Conservation (phyloP, 2,329 filamentous ascomycete genomes). For the Bipolaris sorokiniana region DNA sequence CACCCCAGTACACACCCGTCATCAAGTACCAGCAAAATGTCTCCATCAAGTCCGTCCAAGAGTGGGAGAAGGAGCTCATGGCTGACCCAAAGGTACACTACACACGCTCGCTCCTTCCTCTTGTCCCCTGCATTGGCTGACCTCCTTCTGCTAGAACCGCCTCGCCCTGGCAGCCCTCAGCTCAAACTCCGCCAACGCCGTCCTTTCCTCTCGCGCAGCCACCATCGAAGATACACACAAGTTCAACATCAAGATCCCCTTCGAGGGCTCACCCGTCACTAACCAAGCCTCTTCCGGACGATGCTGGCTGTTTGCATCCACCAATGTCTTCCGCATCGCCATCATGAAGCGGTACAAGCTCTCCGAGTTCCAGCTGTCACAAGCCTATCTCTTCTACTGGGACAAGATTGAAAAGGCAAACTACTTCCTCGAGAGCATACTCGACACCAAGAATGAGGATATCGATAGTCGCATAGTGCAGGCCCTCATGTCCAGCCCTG, state of each 20-base stretch:
- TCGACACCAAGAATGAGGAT: slow-evolving; percentile 73
- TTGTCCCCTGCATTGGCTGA: not conserved
- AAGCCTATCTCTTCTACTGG: slow-evolving; percentile 89
- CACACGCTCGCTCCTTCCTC: slow-evolving; percentile 6
- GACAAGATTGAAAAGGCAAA: slow-evolving; percentile 93
- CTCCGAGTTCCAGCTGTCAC: slow-evolving; percentile 81
- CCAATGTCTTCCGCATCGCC: slow-evolving; percentile 89
- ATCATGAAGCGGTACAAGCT: slow-evolving; percentile 84
- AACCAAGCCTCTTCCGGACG: slow-evolving; percentile 82
- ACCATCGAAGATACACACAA: slow-evolving; percentile 74
- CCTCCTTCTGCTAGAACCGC: slow-evolving; percentile 58
- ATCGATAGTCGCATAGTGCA: slow-evolving; percentile 77
- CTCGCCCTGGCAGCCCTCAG: slow-evolving; percentile 77
- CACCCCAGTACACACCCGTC: slow-evolving; percentile 34
- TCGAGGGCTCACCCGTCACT: slow-evolving; percentile 82
- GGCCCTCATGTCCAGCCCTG: slow-evolving; percentile 68
- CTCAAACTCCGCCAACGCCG: slow-evolving; percentile 67
- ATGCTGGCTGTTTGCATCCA: slow-evolving; percentile 91
- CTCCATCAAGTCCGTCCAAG: slow-evolving; percentile 57
- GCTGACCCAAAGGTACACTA: slow-evolving; percentile 67
- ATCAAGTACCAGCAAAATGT: slow-evolving; percentile 50
- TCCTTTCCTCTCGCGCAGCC: slow-evolving; percentile 69
- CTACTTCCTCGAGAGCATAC: slow-evolving; percentile 83
- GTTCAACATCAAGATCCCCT: slow-evolving; percentile 82
- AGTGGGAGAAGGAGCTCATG: slow-evolving; percentile 68